Evolutionary conservation across 148 eudicot species (phyloP), one percentile per base, ranked within the genome.

Genomic region (Fallopia convolvulus): DNA sequence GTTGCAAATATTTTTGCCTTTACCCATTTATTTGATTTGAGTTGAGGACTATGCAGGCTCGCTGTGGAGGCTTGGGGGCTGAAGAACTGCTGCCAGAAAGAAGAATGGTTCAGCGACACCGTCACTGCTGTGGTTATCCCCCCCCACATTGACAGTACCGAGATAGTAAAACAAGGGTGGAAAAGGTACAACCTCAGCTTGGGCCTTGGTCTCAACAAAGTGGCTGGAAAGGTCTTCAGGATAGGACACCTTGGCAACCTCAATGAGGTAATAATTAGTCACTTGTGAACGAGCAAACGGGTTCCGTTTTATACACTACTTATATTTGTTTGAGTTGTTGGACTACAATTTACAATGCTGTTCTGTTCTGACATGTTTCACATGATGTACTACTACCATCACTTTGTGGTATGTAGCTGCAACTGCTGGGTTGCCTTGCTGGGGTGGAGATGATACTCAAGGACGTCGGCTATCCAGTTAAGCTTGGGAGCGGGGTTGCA

Each of bases 31-130:
- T 0, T 52, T 52, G 56, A 52, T n/a, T 52, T 52, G 17, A 2
- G 6, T n/a, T 56, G 7, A 1, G 8, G 3, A 6, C 6, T 32
- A 79, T 83, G 83, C 89, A 95, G 99, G 72, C 89, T 91, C 33
- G 99, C 99, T 2, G 98, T 95, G 77, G 99, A 95, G 76, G 97
- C 99, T 70, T 95, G 99, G 99, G 99, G 99, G 6, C 81, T 95
- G 87, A 93, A 95, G 87, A 95, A 95, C 83, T 95, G 99, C 84
- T 81, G 93, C 44, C 93, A 90, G 77, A 95, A 91, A 82, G 99
- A 95, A 80, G 99, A 95, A 82, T 91, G 97, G 97, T 83, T 80
- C 85, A 95, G 99, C 79, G 97, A 95, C 90, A 91, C 99, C 0
- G 99, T 95, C 58, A 95, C 98, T 53, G 99, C 99, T 61, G 91